phyloP scores from a whole-genome alignment of 2,329 filamentous ascomycete genomes.

The Colletotrichum sp. region DNA sequence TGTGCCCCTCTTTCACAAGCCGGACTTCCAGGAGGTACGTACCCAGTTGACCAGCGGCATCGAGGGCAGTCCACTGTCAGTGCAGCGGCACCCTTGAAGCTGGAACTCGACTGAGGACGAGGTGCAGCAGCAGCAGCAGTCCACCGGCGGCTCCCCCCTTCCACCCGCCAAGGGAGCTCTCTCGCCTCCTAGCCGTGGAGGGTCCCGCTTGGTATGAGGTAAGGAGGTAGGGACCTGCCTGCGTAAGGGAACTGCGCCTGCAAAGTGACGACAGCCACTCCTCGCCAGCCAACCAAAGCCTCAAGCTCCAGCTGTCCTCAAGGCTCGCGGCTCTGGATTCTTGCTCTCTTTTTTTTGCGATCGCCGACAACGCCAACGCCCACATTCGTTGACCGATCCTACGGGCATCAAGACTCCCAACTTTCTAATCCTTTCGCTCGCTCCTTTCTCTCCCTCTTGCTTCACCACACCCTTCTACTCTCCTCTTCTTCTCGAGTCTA shows the following conservation, averaged over 20 bases:
- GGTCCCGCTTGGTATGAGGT: background rate
- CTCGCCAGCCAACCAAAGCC: slow-evolving; percentile 9
- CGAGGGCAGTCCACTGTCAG: background rate
- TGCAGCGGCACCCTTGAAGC: background rate
- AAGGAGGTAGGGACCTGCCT: background rate
- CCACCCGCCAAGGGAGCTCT: background rate
- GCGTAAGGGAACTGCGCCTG: background rate
- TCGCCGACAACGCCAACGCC: background rate
- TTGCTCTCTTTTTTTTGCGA: background rate
- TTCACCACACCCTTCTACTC: background rate
- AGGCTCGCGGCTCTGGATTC: background rate
- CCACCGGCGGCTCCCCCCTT: background rate
- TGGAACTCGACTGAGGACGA: background rate
- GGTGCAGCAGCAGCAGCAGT: background rate
- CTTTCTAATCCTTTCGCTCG: background rate
- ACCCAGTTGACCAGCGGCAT: background rate
- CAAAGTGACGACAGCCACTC: slow-evolving; percentile 22
- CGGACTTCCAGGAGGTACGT: background rate
- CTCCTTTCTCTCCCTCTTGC: background rate
- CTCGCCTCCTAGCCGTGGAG: background rate
- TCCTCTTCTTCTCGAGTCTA: background rate
- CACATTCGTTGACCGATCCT: background rate
- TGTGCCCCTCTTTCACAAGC: slow-evolving; percentile 16
- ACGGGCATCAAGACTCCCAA: background rate
- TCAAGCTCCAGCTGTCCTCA: slow-evolving; percentile 20